Base-by-base conservation (phyloP, 1,284 basidiomycete species). In the Filobasidium uniguttulatum region DNA sequence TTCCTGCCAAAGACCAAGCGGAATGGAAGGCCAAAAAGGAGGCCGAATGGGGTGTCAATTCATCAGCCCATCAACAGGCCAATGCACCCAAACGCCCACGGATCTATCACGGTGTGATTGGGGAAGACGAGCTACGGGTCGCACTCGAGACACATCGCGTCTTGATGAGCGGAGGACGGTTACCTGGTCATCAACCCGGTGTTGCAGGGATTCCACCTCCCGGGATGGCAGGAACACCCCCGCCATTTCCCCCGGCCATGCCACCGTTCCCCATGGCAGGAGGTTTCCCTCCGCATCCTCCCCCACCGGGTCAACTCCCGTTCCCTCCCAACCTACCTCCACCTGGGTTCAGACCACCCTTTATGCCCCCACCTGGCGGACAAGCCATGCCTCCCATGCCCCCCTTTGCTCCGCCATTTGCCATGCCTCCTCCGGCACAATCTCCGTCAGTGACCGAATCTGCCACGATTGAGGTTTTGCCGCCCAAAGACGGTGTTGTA, bases 21-120 rank as follows among this genome's bases (percentile, higher is more conserved):
- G 90, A 93, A 67, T 98, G 93, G 77, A 90, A 88, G 65, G 82
- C 86, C 52, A 80, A 83, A 61, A 94, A 88, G 66, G 89, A 90
- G 66, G 83, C 88, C 55, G 89, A 93, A 64, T 77, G 87, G 9
- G 90, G 90, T 34, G 77, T 90, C 20, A 79, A 79, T 10, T 78
- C 84, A 3, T 85, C 83, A 1, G 79, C 83, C 2, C 85, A 85
- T 53, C 59, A 61, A 25, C 63, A 59, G n/a, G 53, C 56, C 5
- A 46, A 46, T 25, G 53, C 50, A 14, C 72, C 79, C 15, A 91
- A 93, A 67, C 76, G 85, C 17, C 83, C 85, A 8, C 83, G 86
- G 66, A 77, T 84, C 46, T 83, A 89, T 56, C 90, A 91, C 60
- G 77, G 79, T 8, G 76, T 81, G 4, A 72, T 94, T 5, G 76